phyloP scores from a whole-genome alignment of 306 rosid species.

The Phaseolus lunatus region DNA sequence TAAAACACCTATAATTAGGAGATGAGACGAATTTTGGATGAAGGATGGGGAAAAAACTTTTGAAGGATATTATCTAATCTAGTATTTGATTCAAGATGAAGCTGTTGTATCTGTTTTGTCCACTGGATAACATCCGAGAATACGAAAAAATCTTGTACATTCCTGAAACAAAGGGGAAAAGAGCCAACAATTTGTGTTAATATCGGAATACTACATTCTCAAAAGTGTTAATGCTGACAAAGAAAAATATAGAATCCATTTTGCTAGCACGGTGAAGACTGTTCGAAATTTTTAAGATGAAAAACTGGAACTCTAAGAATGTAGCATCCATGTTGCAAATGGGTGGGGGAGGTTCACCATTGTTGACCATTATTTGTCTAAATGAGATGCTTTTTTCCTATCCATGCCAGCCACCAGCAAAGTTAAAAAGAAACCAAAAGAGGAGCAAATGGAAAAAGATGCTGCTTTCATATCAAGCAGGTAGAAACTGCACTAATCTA shows the following conservation, averaged over 20 bases:
- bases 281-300: too few relatives aligned
- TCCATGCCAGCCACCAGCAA: too few relatives aligned
- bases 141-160: constrained; percentile 66
- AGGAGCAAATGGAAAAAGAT: too few relatives aligned
- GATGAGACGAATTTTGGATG: constrained; percentile 41
- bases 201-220: neutral
- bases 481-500: too few relatives aligned
- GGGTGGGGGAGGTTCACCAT: too few relatives aligned
- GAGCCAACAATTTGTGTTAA: constrained; percentile 5
- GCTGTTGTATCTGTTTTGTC: constrained; percentile 4
- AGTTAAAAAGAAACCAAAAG: too few relatives aligned
- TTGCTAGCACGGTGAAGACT: neutral
- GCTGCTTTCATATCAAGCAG: too few relatives aligned
- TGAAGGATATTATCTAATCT: neutral
- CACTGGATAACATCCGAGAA: constrained; percentile 72
- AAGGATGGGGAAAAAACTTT: neutral
- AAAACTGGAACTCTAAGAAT: too few relatives aligned
- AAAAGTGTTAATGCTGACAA: neutral
- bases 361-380: too few relatives aligned
- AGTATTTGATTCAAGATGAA: neutral
- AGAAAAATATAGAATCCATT: neutral
- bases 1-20: constrained; percentile 29
- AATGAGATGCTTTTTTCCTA: too few relatives aligned
- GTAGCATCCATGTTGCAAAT: too few relatives aligned
- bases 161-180: constrained; percentile 54